Evolutionary conservation across 805 yeast species (phyloP).

Genomic region (Lachancea thermotolerans): DNA sequence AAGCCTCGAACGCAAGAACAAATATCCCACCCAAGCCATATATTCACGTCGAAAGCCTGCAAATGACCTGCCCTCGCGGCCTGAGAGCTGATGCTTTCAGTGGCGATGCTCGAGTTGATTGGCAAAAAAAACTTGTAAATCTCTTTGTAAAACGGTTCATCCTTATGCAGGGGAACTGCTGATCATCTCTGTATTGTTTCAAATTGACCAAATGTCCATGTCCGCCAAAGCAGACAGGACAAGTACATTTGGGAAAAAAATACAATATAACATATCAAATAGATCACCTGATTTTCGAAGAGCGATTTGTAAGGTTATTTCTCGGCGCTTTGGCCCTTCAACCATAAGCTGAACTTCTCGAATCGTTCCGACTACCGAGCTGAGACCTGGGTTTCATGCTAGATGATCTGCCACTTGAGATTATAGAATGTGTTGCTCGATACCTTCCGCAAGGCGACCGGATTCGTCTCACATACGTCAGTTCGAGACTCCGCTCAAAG

Average conservation of each 20-base stretch:
- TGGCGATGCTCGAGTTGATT: too few relatives aligned
- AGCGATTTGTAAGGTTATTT: not conserved
- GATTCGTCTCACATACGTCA: conserved; percentile 21
- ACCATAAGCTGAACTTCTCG: not conserved
- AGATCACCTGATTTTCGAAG: not conserved
- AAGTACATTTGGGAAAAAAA: not conserved
- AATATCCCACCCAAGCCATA: too few relatives aligned
- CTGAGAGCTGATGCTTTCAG: too few relatives aligned
- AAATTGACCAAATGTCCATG: conserved; percentile 97
- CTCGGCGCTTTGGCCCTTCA: not conserved
- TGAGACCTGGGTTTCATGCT: conserved; percentile 15
- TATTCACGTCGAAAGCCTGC: too few relatives aligned
- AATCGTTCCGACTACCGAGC: not conserved
- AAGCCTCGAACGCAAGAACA: too few relatives aligned
- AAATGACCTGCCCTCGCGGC: too few relatives aligned
- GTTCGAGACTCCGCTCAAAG: conserved; percentile 11
- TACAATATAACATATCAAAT: not conserved
- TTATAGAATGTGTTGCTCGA: conserved; percentile 12
- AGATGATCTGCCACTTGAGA: conserved; percentile 20
- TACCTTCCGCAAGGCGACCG: conserved; percentile 24
- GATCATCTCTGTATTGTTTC: conserved; percentile 99
- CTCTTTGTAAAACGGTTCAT: conserved; percentile 99
- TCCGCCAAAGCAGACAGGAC: conserved; percentile 31
- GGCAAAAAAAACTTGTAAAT: conserved; percentile 78
- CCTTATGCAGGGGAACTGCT: conserved; percentile 99